A percentile compares a stretch with the other conserved stretches of the same genome.
These are phyloP conservation scores for Colletotrichum spaethianum DNA, from an alignment of 2,329 filamentous ascomycete genomes.

Conservation along the genomic window DNA sequence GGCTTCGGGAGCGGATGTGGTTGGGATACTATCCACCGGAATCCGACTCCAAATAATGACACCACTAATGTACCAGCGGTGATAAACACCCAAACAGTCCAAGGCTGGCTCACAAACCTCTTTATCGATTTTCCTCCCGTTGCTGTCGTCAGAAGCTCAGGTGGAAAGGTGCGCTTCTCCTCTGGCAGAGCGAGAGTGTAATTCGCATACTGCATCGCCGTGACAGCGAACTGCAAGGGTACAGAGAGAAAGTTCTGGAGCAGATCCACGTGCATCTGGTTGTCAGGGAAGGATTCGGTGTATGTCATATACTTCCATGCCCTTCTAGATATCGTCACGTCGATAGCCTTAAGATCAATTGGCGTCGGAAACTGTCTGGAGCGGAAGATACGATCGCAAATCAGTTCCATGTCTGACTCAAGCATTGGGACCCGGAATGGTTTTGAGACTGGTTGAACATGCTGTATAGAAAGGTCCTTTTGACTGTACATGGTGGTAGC, in stretches of 20 bases:
- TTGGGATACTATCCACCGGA: slow-evolving; percentile 17
- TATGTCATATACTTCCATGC: slow-evolving; percentile 45
- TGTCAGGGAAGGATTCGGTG: slow-evolving; percentile 43
- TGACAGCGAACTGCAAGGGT: slow-evolving; percentile 43
- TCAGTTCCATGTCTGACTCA: slow-evolving; percentile 34
- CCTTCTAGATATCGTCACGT: slow-evolving; percentile 39
- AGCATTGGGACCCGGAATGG: slow-evolving; percentile 28
- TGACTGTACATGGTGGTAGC: slow-evolving; percentile 42
- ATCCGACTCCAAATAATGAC: slow-evolving; percentile 7
- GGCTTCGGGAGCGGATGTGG: slow-evolving; percentile 24
- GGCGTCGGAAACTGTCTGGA: not conserved
- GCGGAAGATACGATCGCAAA: slow-evolving; percentile 39
- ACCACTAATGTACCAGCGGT: slow-evolving; percentile 14
- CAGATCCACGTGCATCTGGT: slow-evolving; percentile 36
- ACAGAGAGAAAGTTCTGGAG: slow-evolving; percentile 44
- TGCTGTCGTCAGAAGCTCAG: slow-evolving; percentile 39
- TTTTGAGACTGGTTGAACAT: slow-evolving; percentile 26
- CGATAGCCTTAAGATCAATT: slow-evolving; percentile 38
- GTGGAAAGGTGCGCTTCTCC: slow-evolving; percentile 37
- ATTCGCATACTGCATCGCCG: slow-evolving; percentile 42
- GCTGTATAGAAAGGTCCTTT: slow-evolving; percentile 42
- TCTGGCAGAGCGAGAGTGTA: slow-evolving; percentile 36
- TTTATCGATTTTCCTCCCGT: slow-evolving; percentile 41
- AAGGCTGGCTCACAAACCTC: slow-evolving; percentile 39
- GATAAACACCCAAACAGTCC: slow-evolving; percentile 44